These are phyloP conservation scores for Nadsonia fulvescens DNA, from an alignment of 805 yeast species.

Conservation along the genomic window DNA sequence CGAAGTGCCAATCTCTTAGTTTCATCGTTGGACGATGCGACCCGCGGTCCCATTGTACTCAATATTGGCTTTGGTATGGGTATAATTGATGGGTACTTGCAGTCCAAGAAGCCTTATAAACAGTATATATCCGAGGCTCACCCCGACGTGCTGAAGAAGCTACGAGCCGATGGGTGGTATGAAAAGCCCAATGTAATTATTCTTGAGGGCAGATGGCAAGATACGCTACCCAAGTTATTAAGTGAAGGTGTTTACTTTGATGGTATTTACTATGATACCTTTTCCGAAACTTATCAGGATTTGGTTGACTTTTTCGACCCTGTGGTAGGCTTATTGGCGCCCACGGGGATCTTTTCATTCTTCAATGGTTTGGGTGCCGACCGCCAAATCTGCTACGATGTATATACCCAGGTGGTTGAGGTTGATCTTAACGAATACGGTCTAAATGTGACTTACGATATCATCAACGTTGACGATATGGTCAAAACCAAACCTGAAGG, in stretches of 20 bases:
- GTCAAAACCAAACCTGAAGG: conserved; percentile 10
- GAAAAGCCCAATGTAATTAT: conserved; percentile 53
- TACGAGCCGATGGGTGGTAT: conserved; percentile 69
- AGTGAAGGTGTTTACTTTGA: conserved; percentile 57
- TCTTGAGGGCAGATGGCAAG: conserved; percentile 89
- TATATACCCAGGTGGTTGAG: conserved; percentile 66
- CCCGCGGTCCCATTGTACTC: conserved; percentile 28
- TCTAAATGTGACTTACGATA: conserved; percentile 35
- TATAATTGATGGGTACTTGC: conserved; percentile 69
- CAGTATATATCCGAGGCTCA: conserved; percentile 92
- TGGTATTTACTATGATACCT: conserved; percentile 88
- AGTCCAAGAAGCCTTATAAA: conserved; percentile 34
- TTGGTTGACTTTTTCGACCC: conserved; percentile 73
- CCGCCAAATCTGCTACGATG: conserved; percentile 58
- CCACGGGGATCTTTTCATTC: conserved; percentile 72
- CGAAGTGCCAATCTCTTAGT: conserved; percentile 59
- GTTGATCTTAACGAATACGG: conserved; percentile 71
- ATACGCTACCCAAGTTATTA: conserved; percentile 45
- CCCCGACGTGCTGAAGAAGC: conserved; percentile 63
- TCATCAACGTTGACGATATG: conserved; percentile 16
- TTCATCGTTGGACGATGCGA: conserved; percentile 20
- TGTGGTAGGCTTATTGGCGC: conserved; percentile 65
- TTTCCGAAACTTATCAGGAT: conserved; percentile 78
- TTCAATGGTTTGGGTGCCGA: conserved; percentile 86
- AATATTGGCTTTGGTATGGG: conserved; percentile 98